Conservation (phyloP, 75 land plant species). For the Cryptomeria japonica region DNA sequence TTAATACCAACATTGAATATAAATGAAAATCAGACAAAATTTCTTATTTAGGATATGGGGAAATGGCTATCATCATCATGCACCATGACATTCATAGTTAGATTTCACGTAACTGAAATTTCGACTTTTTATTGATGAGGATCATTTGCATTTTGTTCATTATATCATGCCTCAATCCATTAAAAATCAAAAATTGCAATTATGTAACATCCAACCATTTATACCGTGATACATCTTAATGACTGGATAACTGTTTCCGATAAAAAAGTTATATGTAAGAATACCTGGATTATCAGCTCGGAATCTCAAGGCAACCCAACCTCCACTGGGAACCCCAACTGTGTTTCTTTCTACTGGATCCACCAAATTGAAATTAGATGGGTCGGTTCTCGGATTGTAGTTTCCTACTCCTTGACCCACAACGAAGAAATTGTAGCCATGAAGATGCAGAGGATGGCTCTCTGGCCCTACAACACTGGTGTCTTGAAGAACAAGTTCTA, state of each 20-base stretch:
- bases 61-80: no score
- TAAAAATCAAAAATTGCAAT: no score
- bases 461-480: constrained; percentile 20
- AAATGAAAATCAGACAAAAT: background rate
- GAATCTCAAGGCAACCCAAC: constrained; percentile 48
- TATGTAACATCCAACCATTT: no score
- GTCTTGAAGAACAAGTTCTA: constrained; percentile 37
- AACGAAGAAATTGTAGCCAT: constrained; percentile 41
- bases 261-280: background rate
- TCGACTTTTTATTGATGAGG: no score
- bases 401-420: constrained; percentile 42
- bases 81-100: no score
- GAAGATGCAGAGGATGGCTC: constrained; percentile 47
- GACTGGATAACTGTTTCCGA: no score
- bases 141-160: no score
- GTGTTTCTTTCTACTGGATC: constrained; percentile 43
- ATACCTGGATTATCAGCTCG: constrained; percentile 46
- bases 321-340: constrained; percentile 28
- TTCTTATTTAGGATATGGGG: background rate
- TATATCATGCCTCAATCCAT: no score
- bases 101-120: no score
- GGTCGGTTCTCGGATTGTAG: constrained; percentile 23
- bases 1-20: background rate
- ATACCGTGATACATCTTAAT: no score
- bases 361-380: constrained; percentile 31